Base-by-base conservation (phyloP, 768 basidiomycete species). In the Macrolepiota dolichaula region DNA sequence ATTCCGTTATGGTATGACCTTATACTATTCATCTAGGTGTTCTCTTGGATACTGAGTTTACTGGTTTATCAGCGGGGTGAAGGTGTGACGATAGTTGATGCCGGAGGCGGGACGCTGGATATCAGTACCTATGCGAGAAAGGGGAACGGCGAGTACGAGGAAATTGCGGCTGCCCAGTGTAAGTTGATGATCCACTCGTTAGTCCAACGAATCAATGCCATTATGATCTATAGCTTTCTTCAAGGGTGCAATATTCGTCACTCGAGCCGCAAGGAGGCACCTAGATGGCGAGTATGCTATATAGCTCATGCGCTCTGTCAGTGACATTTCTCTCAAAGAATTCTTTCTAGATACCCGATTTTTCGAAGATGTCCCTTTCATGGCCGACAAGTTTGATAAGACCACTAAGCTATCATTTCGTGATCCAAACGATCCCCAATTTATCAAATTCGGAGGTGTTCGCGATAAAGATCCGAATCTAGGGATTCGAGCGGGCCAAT, bases 51-150 rank as follows among this genome's bases (percentile, higher is more conserved):
- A 6, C n/a, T 59, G 11, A 32, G 19, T 12, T 51, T 10, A 24
- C 24, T 44, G 19, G 22, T n/a, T 59, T 4, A 57, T 6, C 52
- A 84, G 81, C 68, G 67, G 5, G 77, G 79, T 19, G 65, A 80
- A 46, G 81, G 79, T 3, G 71, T 85, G 2, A 72, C 84, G 52
- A 72, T 86, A 32, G 78, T 85, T n/a, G 85, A 87, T 63, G 83
- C 84, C 2, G 85, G 85, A 5, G 84, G 84, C 56, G 85, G 84
- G 32, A 87, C 84, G 0, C 71, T 86, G 24, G 85, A 87, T 62
- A 73, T 86, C 52, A 85, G 81, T 55, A 77, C 81, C 4, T 86
- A 86, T 59, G 76, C 73, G 15, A 71, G 75, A 4, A 54, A 67
- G 64, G 63, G 24, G 61, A 62, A 59, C 62, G 1, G 59, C 65